A percentile compares a stretch with the other conserved stretches of the same genome.
Conservation (phyloP, 768 basidiomycete genomes). For the Rhodotorula sphaerocarpa region DNA sequence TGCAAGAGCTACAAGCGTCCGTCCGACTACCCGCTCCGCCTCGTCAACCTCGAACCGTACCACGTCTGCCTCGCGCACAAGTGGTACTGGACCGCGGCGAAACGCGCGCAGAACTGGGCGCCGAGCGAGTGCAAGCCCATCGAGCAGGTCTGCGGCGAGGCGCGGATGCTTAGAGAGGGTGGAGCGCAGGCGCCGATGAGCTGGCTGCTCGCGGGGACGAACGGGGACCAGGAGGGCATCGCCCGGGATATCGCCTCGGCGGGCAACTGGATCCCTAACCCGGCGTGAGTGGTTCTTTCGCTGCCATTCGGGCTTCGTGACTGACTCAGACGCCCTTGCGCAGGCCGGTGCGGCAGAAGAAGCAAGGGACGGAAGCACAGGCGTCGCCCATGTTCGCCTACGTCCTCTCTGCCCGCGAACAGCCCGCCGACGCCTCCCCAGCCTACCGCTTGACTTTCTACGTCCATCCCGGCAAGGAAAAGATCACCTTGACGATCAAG, state of each 20-base stretch:
- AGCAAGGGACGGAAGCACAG: background rate
- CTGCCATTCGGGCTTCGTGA: too few relatives aligned
- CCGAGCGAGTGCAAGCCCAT: background rate
- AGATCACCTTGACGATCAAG: conserved; percentile 6
- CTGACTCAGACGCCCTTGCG: too few relatives aligned
- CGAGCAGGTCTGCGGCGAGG: background rate
- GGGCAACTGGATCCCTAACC: background rate
- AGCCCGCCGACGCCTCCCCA: background rate
- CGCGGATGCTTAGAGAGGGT: background rate
- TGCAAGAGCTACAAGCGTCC: conserved; percentile 8
- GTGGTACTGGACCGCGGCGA: conserved; percentile 30
- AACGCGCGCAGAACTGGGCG: conserved; percentile 5
- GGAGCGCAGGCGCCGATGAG: background rate
- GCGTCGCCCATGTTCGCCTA: conserved; percentile 7
- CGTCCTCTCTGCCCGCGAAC: background rate
- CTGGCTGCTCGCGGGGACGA: conserved; percentile 6
- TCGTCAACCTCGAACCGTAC: conserved; percentile 25
- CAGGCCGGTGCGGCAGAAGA: too few relatives aligned
- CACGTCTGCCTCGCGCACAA: conserved; percentile 19
- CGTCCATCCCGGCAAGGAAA: background rate
- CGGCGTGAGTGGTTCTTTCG: conserved; percentile 2
- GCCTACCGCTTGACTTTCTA: conserved; percentile 3
- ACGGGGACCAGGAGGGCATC: background rate
- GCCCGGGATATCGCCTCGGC: conserved; percentile 4
- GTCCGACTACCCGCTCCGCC: conserved; percentile 2